Conservation (phyloP, 495 filamentous ascomycete genomes). For the Hyaloscypha variabilis region DNA sequence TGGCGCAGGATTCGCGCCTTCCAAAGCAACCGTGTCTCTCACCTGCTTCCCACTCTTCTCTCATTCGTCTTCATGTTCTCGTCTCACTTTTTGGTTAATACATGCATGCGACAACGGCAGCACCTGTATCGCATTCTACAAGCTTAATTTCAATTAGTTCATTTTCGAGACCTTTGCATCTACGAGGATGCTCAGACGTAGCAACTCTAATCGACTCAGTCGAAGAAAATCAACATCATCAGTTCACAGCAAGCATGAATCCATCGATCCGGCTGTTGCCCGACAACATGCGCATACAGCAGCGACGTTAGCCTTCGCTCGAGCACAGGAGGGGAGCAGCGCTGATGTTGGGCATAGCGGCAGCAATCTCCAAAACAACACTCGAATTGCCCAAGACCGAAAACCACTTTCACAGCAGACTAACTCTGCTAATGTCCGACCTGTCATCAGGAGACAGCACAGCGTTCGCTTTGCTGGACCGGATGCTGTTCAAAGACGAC, state of each 20-base stretch:
- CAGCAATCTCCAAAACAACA: slow-evolving; percentile 3
- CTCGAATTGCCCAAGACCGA: slow-evolving; percentile 29
- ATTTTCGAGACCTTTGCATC: slow-evolving; percentile 18
- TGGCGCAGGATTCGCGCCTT: slow-evolving; percentile 10
- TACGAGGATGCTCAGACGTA: slow-evolving; percentile 48
- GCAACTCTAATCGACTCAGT: slow-evolving; percentile 49
- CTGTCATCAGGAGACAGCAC: slow-evolving; percentile 41
- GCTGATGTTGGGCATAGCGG: slow-evolving; percentile 37
- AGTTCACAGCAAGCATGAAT: slow-evolving; percentile 47
- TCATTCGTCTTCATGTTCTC: slow-evolving; percentile 4
- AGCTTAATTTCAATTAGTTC: slow-evolving; percentile 25
- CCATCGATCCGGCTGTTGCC: slow-evolving; percentile 56
- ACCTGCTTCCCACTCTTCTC: background rate
- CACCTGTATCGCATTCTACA: slow-evolving; percentile 29
- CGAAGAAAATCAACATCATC: slow-evolving; percentile 68
- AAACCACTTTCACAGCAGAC: slow-evolving; percentile 29
- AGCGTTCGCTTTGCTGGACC: slow-evolving; percentile 60
- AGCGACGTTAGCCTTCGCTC: slow-evolving; percentile 65
- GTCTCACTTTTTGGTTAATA: slow-evolving; percentile 34
- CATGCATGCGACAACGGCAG: slow-evolving; percentile 19
- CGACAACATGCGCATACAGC: slow-evolving; percentile 67
- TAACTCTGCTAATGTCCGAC: slow-evolving; percentile 3
- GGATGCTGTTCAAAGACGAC: slow-evolving; percentile 29
- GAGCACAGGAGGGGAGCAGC: slow-evolving; percentile 53
- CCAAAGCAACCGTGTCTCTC: background rate